Percentiles rank a stretch among this genome's conserved stretches.
Evolutionary conservation across 352 stramenopile genomes (phyloP).

Genomic region (Phytophthora vignae): DNA sequence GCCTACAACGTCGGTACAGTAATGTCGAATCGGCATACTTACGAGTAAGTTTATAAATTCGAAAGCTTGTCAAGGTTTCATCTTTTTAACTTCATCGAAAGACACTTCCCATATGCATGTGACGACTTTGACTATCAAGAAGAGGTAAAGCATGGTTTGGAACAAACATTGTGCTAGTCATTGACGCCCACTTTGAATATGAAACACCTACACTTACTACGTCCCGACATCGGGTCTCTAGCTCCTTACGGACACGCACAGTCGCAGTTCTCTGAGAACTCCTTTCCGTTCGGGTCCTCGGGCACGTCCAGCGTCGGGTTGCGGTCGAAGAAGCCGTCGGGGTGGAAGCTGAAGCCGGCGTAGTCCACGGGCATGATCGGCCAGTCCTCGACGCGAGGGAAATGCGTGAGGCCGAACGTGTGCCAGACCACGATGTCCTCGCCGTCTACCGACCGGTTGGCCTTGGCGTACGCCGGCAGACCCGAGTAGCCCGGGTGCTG

Average conservation of each 20-base stretch:
- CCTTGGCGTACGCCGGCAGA: constrained; percentile 61
- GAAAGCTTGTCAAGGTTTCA: too few species aligned
- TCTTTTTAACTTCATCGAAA: too few species aligned
- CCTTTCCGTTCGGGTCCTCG: constrained; percentile 40
- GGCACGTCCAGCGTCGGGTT: constrained; percentile 62
- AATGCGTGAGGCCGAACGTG: constrained; percentile 76
- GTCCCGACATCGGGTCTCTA: neutral
- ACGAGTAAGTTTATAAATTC: too few species aligned
- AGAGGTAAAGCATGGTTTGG: too few species aligned
- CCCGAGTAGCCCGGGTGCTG: constrained; percentile 59
- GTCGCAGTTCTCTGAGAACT: too few species aligned
- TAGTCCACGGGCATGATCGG: constrained; percentile 83
- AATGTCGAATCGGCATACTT: too few species aligned
- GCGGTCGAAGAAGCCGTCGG: constrained; percentile 73
- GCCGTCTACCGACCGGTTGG: constrained; percentile 59
- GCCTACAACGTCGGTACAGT: too few species aligned
- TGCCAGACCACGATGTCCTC: constrained; percentile 83
- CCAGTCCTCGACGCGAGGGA: constrained; percentile 76
- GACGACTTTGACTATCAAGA: too few species aligned
- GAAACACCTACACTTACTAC: constrained; percentile 3
- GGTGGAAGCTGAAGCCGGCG: constrained; percentile 72
- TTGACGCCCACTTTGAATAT: constrained; percentile 21
- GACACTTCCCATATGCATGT: too few species aligned
- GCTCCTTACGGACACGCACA: too few species aligned
- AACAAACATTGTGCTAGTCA: neutral